Base-by-base conservation (phyloP, 805 yeast species). In the Starmera amethionina region DNA sequence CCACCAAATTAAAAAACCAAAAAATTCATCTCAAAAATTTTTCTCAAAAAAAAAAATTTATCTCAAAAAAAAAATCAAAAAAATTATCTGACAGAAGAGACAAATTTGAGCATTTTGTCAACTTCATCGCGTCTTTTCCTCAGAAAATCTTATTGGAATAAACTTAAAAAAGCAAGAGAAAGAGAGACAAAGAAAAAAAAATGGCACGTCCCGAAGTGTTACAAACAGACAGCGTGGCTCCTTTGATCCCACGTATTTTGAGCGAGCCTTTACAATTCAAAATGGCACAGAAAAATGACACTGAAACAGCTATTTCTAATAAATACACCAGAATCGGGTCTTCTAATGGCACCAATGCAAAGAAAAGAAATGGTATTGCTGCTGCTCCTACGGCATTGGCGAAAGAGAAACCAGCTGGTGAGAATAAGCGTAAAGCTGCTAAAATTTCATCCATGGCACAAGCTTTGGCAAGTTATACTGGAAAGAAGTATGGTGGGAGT, bases 241-340 rank as follows among this genome's bases (percentile, higher is more conserved):
- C 85, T n/a, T 56, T 77, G 35, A 73, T 79, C 43, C 84, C 78
- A 50, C 66, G 82, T 50, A 67, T 80, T 41, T 63, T 79, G 33
- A 60, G 78, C 27, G 73, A 74, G 42, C 88, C 87, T 9, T 56
- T 81, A 39, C 67, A 66, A 27, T 86, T 85, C 58, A 76, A 72
- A 40, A 66, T 76, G 4, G 88, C 85, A 13, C 73, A 68, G 46
- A 62, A 62, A 40, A 73, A 77, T 6, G 82, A 75, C 53, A 61
- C 65, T 16, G 64, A 65, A 12, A 52, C 67, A 15, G 52, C 63
- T 37, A 67, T 58, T 51, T 80, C 77, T 1, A 58, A 72, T 4
- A 62, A 66, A 45, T 82, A 78, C 58, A 67, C 72, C 41, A 53
- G 39, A 35, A 52, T 55, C 18, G 54, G 56, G 7, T 16, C 32